Conservation (phyloP, 345 rosid genomes). For the Gossypium longicalyx region DNA sequence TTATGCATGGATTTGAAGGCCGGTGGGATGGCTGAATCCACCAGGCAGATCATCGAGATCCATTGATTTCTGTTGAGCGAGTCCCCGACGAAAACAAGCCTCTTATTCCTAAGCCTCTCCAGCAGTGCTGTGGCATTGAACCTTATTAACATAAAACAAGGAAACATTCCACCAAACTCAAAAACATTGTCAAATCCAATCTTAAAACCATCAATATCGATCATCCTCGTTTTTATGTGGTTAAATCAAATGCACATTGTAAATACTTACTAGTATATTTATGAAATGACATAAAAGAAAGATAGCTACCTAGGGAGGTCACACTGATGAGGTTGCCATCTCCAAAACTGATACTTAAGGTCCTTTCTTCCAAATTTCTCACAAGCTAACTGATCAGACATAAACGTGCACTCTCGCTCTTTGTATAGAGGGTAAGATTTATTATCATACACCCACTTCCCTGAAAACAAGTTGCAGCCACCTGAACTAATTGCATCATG, state of each 20-base stretch:
- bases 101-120: constrained; percentile 78
- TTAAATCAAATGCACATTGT: too few species aligned
- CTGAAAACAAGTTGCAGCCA: constrained; percentile 57
- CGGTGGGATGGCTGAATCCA: constrained; percentile 54
- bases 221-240: neutral
- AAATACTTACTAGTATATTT: too few species aligned
- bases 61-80: constrained; percentile 89
- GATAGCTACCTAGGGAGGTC: constrained; percentile 61
- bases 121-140: constrained; percentile 70
- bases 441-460: constrained; percentile 81
- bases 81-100: constrained; percentile 88
- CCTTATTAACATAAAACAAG: constrained; percentile 39
- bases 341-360: constrained; percentile 60
- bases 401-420: constrained; percentile 67
- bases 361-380: constrained; percentile 82
- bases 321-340: constrained; percentile 87
- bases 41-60: constrained; percentile 89
- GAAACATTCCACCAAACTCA: constrained; percentile 17
- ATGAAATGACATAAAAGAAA: neutral
- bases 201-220: neutral
- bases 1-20: constrained; percentile 49
- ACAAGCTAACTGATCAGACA: constrained; percentile 87
- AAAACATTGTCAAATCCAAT: constrained; percentile 10
- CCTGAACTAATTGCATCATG: neutral
- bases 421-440: constrained; percentile 63